Conservation (phyloP, 768 basidiomycete genomes). For the Suillus subalutaceus region DNA sequence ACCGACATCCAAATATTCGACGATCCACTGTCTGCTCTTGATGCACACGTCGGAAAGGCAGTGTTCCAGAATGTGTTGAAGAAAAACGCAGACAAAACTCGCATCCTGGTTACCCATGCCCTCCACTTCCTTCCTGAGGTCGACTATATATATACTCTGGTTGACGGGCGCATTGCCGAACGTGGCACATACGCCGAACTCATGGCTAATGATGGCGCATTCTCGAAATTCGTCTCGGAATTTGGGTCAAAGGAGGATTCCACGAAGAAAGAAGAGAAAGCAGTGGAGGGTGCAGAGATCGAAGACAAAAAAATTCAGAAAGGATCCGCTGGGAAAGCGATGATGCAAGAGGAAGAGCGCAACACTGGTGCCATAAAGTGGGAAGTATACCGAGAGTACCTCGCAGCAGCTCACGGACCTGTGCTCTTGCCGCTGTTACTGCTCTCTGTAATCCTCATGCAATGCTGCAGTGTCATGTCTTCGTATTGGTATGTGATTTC, state of each 20-base stretch:
- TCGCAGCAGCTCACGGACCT: conserved; percentile 68
- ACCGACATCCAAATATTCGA: conserved; percentile 84
- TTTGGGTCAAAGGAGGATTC: conserved; percentile 71
- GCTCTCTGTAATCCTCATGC: conserved; percentile 62
- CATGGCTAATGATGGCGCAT: conserved; percentile 63
- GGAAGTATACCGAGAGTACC: conserved; percentile 50
- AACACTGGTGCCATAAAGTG: conserved; percentile 61
- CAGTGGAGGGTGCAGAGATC: conserved; percentile 33
- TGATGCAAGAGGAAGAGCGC: conserved; percentile 90
- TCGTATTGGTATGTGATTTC: conserved; percentile 62
- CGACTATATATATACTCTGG: conserved; percentile 82
- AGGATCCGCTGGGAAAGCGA: conserved; percentile 44
- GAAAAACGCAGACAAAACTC: conserved; percentile 68
- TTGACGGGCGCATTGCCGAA: conserved; percentile 78
- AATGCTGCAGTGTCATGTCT: conserved; percentile 71
- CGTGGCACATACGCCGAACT: conserved; percentile 79
- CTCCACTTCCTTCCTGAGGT: conserved; percentile 88
- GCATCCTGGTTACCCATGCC: conserved; percentile 90
- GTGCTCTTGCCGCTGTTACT: conserved; percentile 69
- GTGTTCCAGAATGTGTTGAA: conserved; percentile 86
- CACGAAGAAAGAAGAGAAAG: conserved; percentile 44
- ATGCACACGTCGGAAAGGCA: conserved; percentile 88
- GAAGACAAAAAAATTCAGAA: conserved; percentile 40
- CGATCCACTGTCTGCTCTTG: conserved; percentile 87
- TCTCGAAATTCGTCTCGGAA: conserved; percentile 75